Conservation (phyloP, 23 red algal species). For the Pyropia yezoensis region DNA sequence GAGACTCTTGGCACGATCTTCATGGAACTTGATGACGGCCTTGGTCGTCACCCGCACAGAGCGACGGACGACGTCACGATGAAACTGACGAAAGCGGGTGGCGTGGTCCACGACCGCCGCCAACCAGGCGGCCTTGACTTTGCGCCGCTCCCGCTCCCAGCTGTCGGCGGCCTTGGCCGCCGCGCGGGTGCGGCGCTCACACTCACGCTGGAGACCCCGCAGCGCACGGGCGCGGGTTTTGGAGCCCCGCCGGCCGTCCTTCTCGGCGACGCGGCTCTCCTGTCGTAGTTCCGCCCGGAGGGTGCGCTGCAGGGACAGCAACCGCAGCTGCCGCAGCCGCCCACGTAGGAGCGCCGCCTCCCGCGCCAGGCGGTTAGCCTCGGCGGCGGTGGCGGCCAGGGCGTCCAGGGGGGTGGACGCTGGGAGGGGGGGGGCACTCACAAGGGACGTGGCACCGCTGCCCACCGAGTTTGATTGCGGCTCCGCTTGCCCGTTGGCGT, state of each 20-base stretch:
- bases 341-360: slow-evolving; percentile 27
- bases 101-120: slow-evolving; percentile 60
- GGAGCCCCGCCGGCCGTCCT: slow-evolving; percentile 41
- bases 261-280: slow-evolving; percentile 31
- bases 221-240: slow-evolving; percentile 32
- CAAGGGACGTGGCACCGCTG: slow-evolving; percentile 37
- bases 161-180: slow-evolving; percentile 38
- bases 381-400: slow-evolving; percentile 5
- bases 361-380: not conserved
- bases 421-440: slow-evolving; percentile 24
- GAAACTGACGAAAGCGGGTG: slow-evolving; percentile 57
- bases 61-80: slow-evolving; percentile 46
- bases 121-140: slow-evolving; percentile 46
- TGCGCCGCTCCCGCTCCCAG: slow-evolving; percentile 63
- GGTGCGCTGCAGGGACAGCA: slow-evolving; percentile 43
- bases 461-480: slow-evolving; percentile 20
- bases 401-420: slow-evolving; percentile 18
- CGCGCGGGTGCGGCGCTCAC: slow-evolving; percentile 45
- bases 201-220: slow-evolving; percentile 60
- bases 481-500: slow-evolving; percentile 26
- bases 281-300: slow-evolving; percentile 42
- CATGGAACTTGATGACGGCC: slow-evolving; percentile 66
- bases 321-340: slow-evolving; percentile 30
- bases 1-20: slow-evolving; percentile 45
- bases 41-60: slow-evolving; percentile 30